Conservation (phyloP, 2,329 filamentous ascomycete genomes). For the Dactylellina cionopaga region DNA sequence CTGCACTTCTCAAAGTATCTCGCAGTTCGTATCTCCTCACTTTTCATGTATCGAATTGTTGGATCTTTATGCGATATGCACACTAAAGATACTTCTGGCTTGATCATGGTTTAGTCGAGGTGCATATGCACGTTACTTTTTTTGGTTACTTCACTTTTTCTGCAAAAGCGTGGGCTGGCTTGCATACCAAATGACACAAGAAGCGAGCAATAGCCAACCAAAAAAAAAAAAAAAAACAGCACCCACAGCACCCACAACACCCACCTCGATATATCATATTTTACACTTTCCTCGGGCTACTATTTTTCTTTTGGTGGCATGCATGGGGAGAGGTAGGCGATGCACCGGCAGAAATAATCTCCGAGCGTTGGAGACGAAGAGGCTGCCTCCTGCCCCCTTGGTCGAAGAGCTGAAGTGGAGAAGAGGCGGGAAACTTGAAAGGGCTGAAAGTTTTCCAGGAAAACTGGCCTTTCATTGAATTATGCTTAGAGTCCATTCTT, state of each 20-base stretch:
- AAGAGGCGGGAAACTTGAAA: constrained; percentile 23
- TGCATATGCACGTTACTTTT: constrained; percentile 53
- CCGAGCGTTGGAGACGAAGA: constrained; percentile 51
- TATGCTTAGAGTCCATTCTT: constrained; percentile 8
- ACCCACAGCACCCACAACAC: not conserved
- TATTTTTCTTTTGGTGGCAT: constrained; percentile 28
- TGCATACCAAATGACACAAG: constrained; percentile 50
- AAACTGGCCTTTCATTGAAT: constrained; percentile 5
- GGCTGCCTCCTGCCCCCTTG: constrained; percentile 16
- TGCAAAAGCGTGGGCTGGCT: constrained; percentile 46
- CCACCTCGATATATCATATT: constrained; percentile 53
- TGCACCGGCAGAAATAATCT: constrained; percentile 50
- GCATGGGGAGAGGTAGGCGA: constrained; percentile 35
- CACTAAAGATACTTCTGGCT: constrained; percentile 27
- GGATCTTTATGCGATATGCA: constrained; percentile 32
- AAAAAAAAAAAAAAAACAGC: constrained; percentile 3
- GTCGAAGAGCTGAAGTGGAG: constrained; percentile 37
- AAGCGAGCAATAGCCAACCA: constrained; percentile 26
- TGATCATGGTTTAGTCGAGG: constrained; percentile 33
- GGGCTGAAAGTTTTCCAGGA: constrained; percentile 39
- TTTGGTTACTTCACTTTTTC: constrained; percentile 47
- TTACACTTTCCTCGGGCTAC: constrained; percentile 16
- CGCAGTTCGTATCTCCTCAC: constrained; percentile 31
- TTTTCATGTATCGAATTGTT: constrained; percentile 37
- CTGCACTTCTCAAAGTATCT: constrained; percentile 35